phyloP scores from a whole-genome alignment of 352 stramenopile species.

The Thraustochytrium sp. region DNA sequence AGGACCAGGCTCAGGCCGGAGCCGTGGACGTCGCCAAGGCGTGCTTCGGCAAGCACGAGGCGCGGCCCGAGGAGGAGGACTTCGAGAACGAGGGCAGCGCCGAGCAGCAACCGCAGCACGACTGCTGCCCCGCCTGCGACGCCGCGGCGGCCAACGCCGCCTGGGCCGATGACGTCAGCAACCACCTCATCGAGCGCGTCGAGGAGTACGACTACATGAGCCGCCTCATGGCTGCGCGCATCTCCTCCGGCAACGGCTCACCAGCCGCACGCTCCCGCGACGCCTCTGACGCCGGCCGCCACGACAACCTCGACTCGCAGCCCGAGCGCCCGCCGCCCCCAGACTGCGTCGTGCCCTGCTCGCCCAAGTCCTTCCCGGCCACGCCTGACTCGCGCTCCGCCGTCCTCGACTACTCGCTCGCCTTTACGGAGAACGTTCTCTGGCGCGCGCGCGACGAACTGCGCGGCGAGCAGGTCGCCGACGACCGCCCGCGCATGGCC shows the following conservation, averaged over 20 bases:
- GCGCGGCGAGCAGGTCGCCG: slow-evolving; percentile 44
- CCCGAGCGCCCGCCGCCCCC: neutral
- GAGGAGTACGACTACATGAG: slow-evolving; percentile 21
- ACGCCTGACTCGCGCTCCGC: slow-evolving; percentile 63
- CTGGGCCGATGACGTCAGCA: neutral
- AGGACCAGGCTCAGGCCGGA: too few species aligned
- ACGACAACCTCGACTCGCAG: too few species aligned
- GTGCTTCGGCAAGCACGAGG: neutral
- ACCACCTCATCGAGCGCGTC: neutral
- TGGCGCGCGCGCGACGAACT: slow-evolving; percentile 72
- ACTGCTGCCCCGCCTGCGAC: neutral
- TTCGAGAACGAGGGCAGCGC: neutral
- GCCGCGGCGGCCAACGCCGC: neutral
- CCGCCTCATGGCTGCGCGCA: neutral
- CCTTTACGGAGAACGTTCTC: slow-evolving; percentile 70
- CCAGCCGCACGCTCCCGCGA: too few species aligned
- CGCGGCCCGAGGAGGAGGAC: neutral
- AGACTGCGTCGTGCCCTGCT: slow-evolving; percentile 52
- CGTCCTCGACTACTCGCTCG: slow-evolving; percentile 58
- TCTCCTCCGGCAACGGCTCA: neutral
- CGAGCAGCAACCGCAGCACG: too few species aligned
- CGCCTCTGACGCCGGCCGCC: too few species aligned
- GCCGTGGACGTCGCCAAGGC: neutral
- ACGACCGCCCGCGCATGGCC: slow-evolving; percentile 37
- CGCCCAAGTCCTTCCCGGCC: slow-evolving; percentile 71